These are phyloP conservation scores for Coniosporium tulheliwenetii DNA, from an alignment of 2,329 filamentous ascomycete species.

Conservation along the genomic window DNA sequence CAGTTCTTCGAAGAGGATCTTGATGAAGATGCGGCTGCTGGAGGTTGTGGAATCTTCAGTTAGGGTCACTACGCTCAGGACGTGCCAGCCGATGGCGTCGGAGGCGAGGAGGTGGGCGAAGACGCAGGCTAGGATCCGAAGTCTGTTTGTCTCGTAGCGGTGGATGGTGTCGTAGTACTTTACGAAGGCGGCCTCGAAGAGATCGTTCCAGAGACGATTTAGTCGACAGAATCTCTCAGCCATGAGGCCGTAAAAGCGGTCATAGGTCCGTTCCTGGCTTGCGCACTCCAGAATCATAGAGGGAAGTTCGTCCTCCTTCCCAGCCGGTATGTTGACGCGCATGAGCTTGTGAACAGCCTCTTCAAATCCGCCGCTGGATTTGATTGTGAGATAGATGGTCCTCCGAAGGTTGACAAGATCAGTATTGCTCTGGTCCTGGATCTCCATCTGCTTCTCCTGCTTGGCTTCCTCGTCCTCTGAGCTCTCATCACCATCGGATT, in stretches of 20 bases:
- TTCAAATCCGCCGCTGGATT: conserved; percentile 90
- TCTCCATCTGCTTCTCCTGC: conserved; percentile 74
- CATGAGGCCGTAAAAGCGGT: conserved; percentile 91
- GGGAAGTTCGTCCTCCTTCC: conserved; percentile 77
- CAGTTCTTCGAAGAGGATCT: conserved; percentile 90
- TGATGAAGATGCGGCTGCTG: conserved; percentile 94
- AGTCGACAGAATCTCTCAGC: conserved; percentile 92
- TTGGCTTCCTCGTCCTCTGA: conserved; percentile 59
- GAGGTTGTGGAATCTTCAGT: conserved; percentile 97
- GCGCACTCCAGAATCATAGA: conserved; percentile 97
- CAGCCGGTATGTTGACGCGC: conserved; percentile 66
- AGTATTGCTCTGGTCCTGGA: conserved; percentile 95
- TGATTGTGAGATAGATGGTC: conserved; percentile 94
- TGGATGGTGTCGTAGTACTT: conserved; percentile 98
- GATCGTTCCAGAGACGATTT: conserved; percentile 83
- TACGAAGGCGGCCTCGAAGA: conserved; percentile 79
- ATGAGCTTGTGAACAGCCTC: conserved; percentile 96
- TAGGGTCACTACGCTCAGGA: conserved; percentile 67
- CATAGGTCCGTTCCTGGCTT: conserved; percentile 90
- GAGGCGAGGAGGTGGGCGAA: conserved; percentile 83
- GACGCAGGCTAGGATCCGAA: conserved; percentile 88
- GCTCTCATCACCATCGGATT: conserved; percentile 49
- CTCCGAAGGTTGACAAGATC: conserved; percentile 85
- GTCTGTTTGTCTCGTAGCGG: conserved; percentile 85
- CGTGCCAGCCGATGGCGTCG: conserved; percentile 86